phyloP scores from a whole-genome alignment of 192 early-diverging fungal species.

The Rhizoclosmatium sp. region DNA sequence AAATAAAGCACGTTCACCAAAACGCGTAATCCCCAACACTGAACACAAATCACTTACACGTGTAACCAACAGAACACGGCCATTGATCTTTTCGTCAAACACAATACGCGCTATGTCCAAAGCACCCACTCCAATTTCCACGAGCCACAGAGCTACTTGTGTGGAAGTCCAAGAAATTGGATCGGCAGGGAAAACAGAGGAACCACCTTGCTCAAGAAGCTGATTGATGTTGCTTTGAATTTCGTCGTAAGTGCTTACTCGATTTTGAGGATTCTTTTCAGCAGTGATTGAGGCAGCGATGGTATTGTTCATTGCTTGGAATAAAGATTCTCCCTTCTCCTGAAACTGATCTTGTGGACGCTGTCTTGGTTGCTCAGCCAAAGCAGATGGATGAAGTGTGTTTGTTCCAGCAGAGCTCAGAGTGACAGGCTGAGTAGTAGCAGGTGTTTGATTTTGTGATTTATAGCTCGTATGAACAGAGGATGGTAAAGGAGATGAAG shows the following conservation, averaged over 20 bases:
- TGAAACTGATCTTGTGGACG: background rate
- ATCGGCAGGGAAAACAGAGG: background rate
- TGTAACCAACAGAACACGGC: background rate
- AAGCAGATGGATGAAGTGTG: background rate
- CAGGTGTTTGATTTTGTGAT: too few species aligned
- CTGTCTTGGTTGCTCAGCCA: background rate
- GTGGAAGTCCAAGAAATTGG: background rate
- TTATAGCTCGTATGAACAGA: too few species aligned
- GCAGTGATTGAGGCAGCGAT: background rate
- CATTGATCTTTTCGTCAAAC: background rate
- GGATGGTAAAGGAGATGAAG: too few species aligned
- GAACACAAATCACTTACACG: background rate
- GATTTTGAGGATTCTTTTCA: background rate
- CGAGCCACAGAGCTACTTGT: background rate
- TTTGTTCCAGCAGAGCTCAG: background rate
- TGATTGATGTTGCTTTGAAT: background rate
- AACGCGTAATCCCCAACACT: background rate
- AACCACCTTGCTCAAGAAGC: background rate
- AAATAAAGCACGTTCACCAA: constrained; percentile 18
- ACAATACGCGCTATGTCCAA: background rate
- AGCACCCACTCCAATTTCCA: background rate
- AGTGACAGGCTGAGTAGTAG: too few species aligned
- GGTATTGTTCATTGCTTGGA: background rate
- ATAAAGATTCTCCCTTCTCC: background rate
- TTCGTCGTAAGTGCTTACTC: background rate